Evolutionary conservation across 352 stramenopile species (phyloP), one percentile per base, ranked within the genome.

Genomic region (Globisporangium cystogenes): DNA sequence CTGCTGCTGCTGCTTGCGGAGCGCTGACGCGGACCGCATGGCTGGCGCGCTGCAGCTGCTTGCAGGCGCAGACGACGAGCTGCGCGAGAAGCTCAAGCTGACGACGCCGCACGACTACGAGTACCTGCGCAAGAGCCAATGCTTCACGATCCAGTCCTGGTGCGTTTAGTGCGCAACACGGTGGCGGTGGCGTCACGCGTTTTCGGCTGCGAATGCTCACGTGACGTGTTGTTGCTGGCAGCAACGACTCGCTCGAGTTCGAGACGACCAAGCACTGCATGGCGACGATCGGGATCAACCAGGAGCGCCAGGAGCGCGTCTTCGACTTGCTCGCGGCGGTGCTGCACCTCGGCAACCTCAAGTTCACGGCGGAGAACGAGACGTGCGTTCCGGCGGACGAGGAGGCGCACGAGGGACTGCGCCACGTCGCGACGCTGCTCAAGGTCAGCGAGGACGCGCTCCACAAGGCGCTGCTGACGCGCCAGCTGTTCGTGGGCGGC

Each of bases 271-370:
- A 74, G 36, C 67, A 82, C 27, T 95, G 86, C 49, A 93, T 97
- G 84, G 69, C 70, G 45, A 95, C 82, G 3, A 95, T 97, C 65
- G 87, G 87, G 1, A 95, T 97, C 29, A 84, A 75, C 2, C 67
- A 75, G n/a, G 69, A 79, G 15, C 70, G 81, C 15, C 84, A 96
- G 60, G 70, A 88, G 46, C 74, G 83, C 40, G 82, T 96, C 26
- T 97, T 97, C 65, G 72, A 93, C 40, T 63, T 96, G 57, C 69
- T 96, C 0, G 81, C 87, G 0, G 87, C 86, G 0, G 86, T 97
- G 15, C 54, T 97, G 48, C 82, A 95, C 51, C 53, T 97, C 8
- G 88, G 88, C 15, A 96, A 97, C 65, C 59, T 96, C 51, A 61
- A 91, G 29, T 96, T 97, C 68, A 62, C 50, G 0, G 78, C 84